phyloP scores from a whole-genome alignment of 2,329 filamentous ascomycete species.

The Alternaria panax region DNA sequence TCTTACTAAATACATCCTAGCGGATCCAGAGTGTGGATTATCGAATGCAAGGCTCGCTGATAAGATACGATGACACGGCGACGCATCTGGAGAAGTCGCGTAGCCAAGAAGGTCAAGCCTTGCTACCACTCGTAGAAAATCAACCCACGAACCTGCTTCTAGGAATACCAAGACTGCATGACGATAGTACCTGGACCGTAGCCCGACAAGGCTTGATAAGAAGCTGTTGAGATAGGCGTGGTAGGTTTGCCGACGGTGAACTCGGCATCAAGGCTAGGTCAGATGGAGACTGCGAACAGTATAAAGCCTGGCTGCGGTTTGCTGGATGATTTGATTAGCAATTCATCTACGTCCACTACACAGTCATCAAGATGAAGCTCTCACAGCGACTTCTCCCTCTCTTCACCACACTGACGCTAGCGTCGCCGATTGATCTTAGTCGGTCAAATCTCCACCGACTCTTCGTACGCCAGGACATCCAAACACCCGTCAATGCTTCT shows the following conservation, averaged over 20 bases:
- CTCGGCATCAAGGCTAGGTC: neutral
- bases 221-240: constrained; percentile 12
- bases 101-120: constrained; percentile 5
- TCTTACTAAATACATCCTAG: constrained; percentile 15
- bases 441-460: constrained; percentile 28
- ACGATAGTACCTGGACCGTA: constrained; percentile 2
- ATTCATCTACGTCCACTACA: neutral
- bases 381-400: constrained; percentile 28
- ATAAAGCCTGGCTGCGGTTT: constrained; percentile 5
- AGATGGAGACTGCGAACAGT: neutral
- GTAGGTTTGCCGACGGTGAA: constrained; percentile 2
- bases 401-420: constrained; percentile 27
- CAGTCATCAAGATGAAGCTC: constrained; percentile 31
- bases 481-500: constrained; percentile 52
- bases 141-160: neutral
- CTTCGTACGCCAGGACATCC: constrained; percentile 40
- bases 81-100: neutral
- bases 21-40: constrained; percentile 7
- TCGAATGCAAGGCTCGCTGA: constrained; percentile 18
- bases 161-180: constrained; percentile 13
- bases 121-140: constrained; percentile 4
- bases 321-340: neutral
- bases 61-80: constrained; percentile 12
- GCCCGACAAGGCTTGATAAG: constrained; percentile 18
- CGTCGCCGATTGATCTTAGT: constrained; percentile 31